Base-by-base conservation (phyloP, 495 filamentous ascomycete species). In the Schizothecium vesticola region DNA sequence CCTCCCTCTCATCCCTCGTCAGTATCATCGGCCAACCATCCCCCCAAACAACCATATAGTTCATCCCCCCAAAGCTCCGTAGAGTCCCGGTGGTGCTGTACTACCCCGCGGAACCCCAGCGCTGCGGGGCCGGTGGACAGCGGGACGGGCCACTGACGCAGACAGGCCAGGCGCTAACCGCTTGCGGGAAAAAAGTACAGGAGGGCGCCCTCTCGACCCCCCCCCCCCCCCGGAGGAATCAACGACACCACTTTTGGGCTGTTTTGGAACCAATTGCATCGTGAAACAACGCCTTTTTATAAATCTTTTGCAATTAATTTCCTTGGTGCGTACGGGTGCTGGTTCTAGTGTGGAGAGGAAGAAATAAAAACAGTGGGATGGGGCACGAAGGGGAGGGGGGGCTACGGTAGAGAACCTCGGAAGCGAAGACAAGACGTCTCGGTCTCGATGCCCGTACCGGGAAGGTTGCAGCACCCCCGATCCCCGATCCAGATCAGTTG, bases 171-270 rank as follows among this genome's bases (percentile, higher is more conserved):
- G 43, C 64, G 43, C 64, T 66, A 66, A 43, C 68, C 59, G 22
- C 21, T 58, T 70, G 22, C 12, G 57, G 68, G 31, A n/a, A 70
- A 70, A 66, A 70, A 70, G 68, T 70, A 69, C 67, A 55, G 36
- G 31, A 16, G 12, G n/a, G n/a, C n/a, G 9, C 29, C 10, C 29
- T 33, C 1, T 33, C 28, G 8, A 13, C 12, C 13, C 29, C 7
- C 63, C 13, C 21, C 13, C 21, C 23, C 24, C 21, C 2, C 6
- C 24, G 19, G 63, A 16, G 16, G 12, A 21, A 28, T 33, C 25
- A 29, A 29, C 61, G 13, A 21, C 59, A 33, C n/a, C 16, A 21
- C 19, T 36, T 64, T 29, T 65, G 11, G n/a, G n/a, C n/a, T n/a
- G n/a, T n/a, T n/a, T n/a, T n/a, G 12, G 62, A 21, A 33, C 26